phyloP scores from a whole-genome alignment of 495 filamentous ascomycete genomes.

The Penicillium samsonianum region DNA sequence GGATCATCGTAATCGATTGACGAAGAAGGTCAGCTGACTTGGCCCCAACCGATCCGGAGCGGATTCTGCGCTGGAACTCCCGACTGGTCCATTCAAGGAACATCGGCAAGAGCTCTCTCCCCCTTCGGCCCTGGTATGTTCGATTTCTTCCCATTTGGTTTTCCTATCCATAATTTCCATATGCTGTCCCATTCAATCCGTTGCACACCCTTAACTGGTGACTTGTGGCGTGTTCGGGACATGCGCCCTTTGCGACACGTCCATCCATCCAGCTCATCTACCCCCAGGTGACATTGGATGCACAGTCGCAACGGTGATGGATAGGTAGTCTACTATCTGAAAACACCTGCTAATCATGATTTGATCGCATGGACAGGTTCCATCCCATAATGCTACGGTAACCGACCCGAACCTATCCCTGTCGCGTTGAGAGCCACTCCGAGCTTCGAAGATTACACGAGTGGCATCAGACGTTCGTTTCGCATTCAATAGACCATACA shows the following conservation, averaged over 20 bases:
- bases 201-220: constrained; percentile 7
- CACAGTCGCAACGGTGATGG: constrained; percentile 21
- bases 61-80: constrained; percentile 14
- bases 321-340: background rate
- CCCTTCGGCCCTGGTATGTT: constrained; percentile 30
- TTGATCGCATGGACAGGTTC: constrained; percentile 20
- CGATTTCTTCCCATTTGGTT: constrained; percentile 10
- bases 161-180: background rate
- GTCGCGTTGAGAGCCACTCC: constrained; percentile 27
- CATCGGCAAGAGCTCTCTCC: constrained; percentile 12
- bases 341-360: constrained; percentile 11
- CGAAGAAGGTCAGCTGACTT: constrained; percentile 11
- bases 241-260: constrained; percentile 32
- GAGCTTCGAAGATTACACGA: constrained; percentile 24
- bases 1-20: constrained; percentile 8
- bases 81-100: constrained; percentile 9
- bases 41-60: constrained; percentile 10
- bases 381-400: constrained; percentile 44
- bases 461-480: constrained; percentile 20
- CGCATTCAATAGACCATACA: constrained; percentile 14
- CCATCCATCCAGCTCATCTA: constrained; percentile 16
- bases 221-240: constrained; percentile 8
- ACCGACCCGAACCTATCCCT: constrained; percentile 19
- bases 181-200: constrained; percentile 2
- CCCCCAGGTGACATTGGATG: constrained; percentile 1